These are phyloP conservation scores for Prunus davidiana DNA, from an alignment of 306 rosid genomes.

Conservation along the genomic window DNA sequence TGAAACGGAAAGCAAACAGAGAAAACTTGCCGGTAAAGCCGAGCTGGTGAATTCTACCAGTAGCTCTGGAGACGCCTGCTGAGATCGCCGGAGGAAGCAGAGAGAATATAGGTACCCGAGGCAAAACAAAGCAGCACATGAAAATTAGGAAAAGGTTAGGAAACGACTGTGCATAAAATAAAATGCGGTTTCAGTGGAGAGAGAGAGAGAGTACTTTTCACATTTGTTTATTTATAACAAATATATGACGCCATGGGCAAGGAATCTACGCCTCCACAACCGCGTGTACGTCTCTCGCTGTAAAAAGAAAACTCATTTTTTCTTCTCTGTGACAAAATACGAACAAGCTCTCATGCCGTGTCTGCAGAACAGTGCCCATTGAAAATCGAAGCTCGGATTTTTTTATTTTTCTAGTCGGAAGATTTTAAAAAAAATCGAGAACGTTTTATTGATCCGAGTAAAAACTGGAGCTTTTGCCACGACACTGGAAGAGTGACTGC, in stretches of 20 bases:
- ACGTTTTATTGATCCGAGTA: too few species aligned
- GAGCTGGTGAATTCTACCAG: not conserved
- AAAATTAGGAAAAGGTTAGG: slow-evolving; percentile 12
- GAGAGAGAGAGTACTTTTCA: too few species aligned
- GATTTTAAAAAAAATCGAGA: too few species aligned
- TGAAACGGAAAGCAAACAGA: not conserved
- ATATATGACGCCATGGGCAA: not conserved
- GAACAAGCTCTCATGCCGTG: not conserved
- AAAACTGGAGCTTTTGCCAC: not conserved
- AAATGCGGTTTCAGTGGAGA: slow-evolving; percentile 9
- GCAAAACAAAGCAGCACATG: slow-evolving; percentile 8
- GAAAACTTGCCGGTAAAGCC: slow-evolving; percentile 3
- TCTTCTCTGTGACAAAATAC: not conserved
- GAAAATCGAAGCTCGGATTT: not conserved
- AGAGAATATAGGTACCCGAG: slow-evolving; percentile 6
- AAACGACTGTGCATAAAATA: not conserved
- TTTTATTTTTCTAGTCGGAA: too few species aligned
- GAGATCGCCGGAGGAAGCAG: slow-evolving; percentile 4
- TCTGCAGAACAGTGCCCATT: not conserved
- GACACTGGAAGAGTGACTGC: not conserved
- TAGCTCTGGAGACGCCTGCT: not conserved
- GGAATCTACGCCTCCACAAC: slow-evolving; percentile 16
- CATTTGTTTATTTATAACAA: not conserved
- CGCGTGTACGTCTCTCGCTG: slow-evolving; percentile 3
- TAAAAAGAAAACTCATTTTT: not conserved